A percentile compares a stretch with the other conserved stretches of the same genome.
phyloP scores from a whole-genome alignment of 2,329 filamentous ascomycete species.

The Zasmidium angulare region DNA sequence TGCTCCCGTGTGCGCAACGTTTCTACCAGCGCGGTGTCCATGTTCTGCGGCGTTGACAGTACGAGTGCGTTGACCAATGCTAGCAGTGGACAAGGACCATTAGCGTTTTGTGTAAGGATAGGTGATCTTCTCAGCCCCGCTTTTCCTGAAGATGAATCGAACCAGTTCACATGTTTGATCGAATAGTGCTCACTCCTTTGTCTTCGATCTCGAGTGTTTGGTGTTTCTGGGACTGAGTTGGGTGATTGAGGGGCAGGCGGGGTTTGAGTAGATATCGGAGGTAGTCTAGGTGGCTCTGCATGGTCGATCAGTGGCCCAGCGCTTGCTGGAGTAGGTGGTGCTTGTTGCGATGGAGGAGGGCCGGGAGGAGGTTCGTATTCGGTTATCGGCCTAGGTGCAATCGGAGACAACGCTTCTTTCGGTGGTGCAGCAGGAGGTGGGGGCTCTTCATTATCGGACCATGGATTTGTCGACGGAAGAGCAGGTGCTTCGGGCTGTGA shows the following conservation, averaged over 20 bases:
- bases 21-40: constrained; percentile 71
- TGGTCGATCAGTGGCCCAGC: constrained; percentile 34
- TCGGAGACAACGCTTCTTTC: constrained; percentile 20
- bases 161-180: constrained; percentile 88
- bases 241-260: constrained; percentile 9
- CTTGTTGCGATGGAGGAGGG: constrained; percentile 1
- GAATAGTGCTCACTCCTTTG: constrained; percentile 77
- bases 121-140: constrained; percentile 74
- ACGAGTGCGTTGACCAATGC: constrained; percentile 91
- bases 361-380: constrained; percentile 16
- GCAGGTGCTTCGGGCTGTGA: constrained; percentile 4
- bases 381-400: neutral
- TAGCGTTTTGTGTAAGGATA: constrained; percentile 87
- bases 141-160: constrained; percentile 58
- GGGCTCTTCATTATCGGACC: constrained; percentile 13
- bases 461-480: constrained; percentile 22
- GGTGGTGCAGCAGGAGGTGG: constrained; percentile 13
- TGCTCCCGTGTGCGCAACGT: constrained; percentile 79
- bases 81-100: constrained; percentile 89
- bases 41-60: constrained; percentile 70
- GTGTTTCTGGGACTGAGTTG: constrained; percentile 36
- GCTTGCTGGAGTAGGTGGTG: constrained; percentile 31
- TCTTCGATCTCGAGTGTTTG: constrained; percentile 40
- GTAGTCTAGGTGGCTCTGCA: constrained; percentile 31
- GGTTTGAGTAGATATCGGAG: constrained; percentile 28